Conservation (phyloP, 2,329 filamentous ascomycete genomes). For the Cucurbitaria berberidis region DNA sequence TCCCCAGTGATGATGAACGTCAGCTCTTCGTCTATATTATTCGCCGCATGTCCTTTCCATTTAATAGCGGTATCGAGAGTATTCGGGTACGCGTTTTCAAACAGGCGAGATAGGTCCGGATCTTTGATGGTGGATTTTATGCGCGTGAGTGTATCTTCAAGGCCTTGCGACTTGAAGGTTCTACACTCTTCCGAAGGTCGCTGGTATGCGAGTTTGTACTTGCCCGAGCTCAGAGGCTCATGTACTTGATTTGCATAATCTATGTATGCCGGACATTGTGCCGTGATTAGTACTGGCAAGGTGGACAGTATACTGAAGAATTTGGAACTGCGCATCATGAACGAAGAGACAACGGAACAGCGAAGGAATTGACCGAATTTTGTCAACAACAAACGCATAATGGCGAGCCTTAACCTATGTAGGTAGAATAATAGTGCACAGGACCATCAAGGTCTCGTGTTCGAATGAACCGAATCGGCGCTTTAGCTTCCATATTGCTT, state of each 20-base stretch:
- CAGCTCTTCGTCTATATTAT: conserved; percentile 67
- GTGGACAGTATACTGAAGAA: conserved; percentile 19
- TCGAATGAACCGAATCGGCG: conserved; percentile 13
- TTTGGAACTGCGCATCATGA: conserved; percentile 33
- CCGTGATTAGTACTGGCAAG: conserved; percentile 32
- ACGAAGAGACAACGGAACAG: not conserved
- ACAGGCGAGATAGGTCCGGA: conserved; percentile 71
- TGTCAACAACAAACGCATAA: not conserved
- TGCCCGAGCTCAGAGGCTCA: conserved; percentile 52
- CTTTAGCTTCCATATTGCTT: conserved; percentile 26
- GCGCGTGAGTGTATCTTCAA: conserved; percentile 50
- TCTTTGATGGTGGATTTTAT: conserved; percentile 52
- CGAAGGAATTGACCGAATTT: not conserved
- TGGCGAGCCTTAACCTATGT: conserved; percentile 1
- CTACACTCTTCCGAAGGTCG: conserved; percentile 53
- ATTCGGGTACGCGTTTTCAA: conserved; percentile 76
- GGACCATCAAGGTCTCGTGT: conserved; percentile 5
- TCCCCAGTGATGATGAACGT: conserved; percentile 66
- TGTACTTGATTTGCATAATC: conserved; percentile 52
- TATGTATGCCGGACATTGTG: conserved; percentile 54
- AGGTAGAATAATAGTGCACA: not conserved
- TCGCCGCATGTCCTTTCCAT: conserved; percentile 68
- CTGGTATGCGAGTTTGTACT: conserved; percentile 54
- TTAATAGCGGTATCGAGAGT: conserved; percentile 75
- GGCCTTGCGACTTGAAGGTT: conserved; percentile 54